Conservation (phyloP, 2,329 filamentous ascomycete genomes). For the Xylariaceae sp. region DNA sequence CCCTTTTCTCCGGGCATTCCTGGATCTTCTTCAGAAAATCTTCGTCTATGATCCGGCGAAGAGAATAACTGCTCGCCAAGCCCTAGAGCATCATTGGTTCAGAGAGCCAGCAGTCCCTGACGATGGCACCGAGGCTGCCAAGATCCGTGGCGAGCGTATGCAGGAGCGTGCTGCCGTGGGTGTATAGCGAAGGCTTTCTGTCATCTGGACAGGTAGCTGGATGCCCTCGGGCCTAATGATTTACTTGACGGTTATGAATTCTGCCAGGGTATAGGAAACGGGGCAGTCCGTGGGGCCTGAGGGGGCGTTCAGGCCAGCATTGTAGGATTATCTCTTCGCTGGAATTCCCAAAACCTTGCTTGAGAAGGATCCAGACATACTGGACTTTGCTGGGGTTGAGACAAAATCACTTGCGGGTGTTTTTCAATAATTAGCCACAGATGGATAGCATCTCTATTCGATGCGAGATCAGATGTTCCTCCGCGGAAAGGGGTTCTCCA, state of each 20-base stretch:
- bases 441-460: no score
- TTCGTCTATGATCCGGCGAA: conserved; percentile 61
- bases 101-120: conserved; percentile 55
- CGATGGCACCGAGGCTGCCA: conserved; percentile 60
- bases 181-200: conserved; percentile 12
- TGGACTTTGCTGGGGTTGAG: no score
- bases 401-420: no score
- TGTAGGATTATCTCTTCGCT: conserved; percentile 7
- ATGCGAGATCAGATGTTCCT: no score
- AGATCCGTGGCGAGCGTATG: conserved; percentile 50
- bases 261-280: conserved; percentile 12
- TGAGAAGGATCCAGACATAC: no score
- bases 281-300: conserved; percentile 9
- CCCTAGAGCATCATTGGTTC: conserved; percentile 61
- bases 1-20: conserved; percentile 53
- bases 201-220: conserved; percentile 19
- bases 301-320: conserved; percentile 20
- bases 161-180: conserved; percentile 27
- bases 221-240: conserved; percentile 15
- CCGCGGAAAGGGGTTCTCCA: no score
- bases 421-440: no score
- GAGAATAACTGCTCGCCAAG: conserved; percentile 60
- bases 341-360: no score
- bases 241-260: conserved; percentile 15
- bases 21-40: conserved; percentile 58